Base-by-base conservation (phyloP, 768 basidiomycete species). In the Mycena haematopus region DNA sequence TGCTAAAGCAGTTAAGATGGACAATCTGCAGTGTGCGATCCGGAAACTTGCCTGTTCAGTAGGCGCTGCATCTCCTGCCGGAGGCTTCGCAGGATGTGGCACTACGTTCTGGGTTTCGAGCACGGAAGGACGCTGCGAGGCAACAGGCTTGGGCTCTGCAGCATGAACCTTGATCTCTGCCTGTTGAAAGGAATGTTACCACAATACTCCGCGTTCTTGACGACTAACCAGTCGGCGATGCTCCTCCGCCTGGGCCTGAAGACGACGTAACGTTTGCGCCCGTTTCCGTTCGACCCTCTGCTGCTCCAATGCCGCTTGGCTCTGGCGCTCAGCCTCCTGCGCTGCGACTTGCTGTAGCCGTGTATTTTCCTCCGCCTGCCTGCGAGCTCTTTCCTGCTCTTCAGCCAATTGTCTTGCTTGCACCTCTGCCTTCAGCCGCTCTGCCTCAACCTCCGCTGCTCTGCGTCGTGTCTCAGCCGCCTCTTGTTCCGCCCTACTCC, bases 171-270 rank as follows among this genome's bases (percentile, higher is more conserved):
- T 66, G 35, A 47, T 49, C 52, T 60, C 62, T 10, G 62, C 62
- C 66, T 67, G 42, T 44, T 42, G 19, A 27, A 33, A 49, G 24
- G 17, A 51, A 57, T 29, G 14, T 58, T 17, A 63, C 42, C 33
- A 35, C n/a, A 5, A 36, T 52, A 14, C 36, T 38, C 11, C 31
- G n/a, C 22, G 6, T 15, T 8, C 24, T 25, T 22, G 15, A 40
- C 52, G 31, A 51, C 67, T 53, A 13, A 70, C 72, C 65, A 54
- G 49, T 52, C 69, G 68, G 14, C 64, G 59, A 31, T 69, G 66
- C 52, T 71, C 70, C 53, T 72, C 70, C 24, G 71, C 72, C 56
- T 73, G 70, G 25, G 54, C 69, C 31, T 69, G 65, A 9, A 72
- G 65, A 33, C 72, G 72, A 24, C 65, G 62, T 25, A 71, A 31